A percentile compares a stretch with the other conserved stretches of the same genome.
Evolutionary conservation across 2,329 filamentous ascomycete species (phyloP).

Genomic region (Neofusicoccum ribis): DNA sequence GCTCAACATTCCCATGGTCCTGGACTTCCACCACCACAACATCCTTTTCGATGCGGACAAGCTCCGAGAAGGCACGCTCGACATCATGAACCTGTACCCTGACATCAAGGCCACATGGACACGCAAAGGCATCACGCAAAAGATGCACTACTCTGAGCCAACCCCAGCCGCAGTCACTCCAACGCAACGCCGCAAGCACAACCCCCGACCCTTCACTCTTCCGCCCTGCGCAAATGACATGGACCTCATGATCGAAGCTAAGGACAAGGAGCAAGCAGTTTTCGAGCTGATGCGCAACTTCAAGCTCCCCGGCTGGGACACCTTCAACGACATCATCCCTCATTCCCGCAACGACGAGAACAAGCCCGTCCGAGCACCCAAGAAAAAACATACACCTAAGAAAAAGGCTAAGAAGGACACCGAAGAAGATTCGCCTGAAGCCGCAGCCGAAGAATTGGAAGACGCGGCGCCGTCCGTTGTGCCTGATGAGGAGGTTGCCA

Average conservation of each 20-base stretch:
- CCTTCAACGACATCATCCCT: slow-evolving; percentile 74
- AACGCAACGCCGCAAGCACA: slow-evolving; percentile 81
- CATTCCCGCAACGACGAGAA: slow-evolving; percentile 77
- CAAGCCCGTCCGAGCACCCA: slow-evolving; percentile 43
- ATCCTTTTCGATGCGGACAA: slow-evolving; percentile 76
- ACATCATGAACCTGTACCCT: slow-evolving; percentile 73
- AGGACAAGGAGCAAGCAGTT: slow-evolving; percentile 95
- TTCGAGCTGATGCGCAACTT: slow-evolving; percentile 91
- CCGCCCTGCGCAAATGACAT: slow-evolving; percentile 81
- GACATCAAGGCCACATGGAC: slow-evolving; percentile 83
- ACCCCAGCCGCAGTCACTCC: slow-evolving; percentile 73
- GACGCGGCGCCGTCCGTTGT: slow-evolving; percentile 45
- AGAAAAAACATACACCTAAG: slow-evolving; percentile 48
- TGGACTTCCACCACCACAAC: slow-evolving; percentile 95
- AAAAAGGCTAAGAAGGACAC: slow-evolving; percentile 39
- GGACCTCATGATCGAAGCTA: slow-evolving; percentile 99
- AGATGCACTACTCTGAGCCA: slow-evolving; percentile 95
- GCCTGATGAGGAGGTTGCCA: slow-evolving; percentile 69
- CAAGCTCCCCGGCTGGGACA: slow-evolving; percentile 76
- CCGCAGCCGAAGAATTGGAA: slow-evolving; percentile 42
- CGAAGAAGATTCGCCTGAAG: slow-evolving; percentile 37
- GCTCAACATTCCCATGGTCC: slow-evolving; percentile 86
- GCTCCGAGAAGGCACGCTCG: slow-evolving; percentile 79
- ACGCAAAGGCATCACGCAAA: slow-evolving; percentile 80
- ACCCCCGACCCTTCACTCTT: slow-evolving; percentile 72